Conservation (phyloP, 208 protist genomes). For the Crithidia mellificae region DNA sequence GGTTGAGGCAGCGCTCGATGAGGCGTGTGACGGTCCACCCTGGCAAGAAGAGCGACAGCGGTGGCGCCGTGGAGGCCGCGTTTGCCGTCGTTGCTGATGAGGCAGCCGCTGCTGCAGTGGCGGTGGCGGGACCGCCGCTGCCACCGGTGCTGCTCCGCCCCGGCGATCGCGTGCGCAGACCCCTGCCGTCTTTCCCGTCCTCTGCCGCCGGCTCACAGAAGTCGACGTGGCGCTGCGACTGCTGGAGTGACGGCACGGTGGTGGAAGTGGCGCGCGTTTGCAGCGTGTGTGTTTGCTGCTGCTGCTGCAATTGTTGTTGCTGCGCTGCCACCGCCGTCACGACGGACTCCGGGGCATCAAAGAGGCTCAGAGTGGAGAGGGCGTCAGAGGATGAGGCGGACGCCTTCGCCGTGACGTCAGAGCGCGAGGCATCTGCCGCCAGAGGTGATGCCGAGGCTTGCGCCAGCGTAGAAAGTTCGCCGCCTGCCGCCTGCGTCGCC, state of each 20-base stretch:
- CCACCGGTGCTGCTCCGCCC: background rate
- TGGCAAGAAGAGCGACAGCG: constrained; percentile 35
- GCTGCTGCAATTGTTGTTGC: background rate
- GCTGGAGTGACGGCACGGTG: constrained; percentile 1
- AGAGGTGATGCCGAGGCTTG: background rate
- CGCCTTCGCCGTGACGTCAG: background rate
- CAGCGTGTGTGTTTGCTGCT: background rate
- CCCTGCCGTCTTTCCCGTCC: background rate
- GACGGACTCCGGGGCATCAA: background rate
- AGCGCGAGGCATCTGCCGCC: background rate
- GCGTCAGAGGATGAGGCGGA: background rate
- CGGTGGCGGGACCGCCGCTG: background rate
- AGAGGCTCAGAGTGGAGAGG: background rate
- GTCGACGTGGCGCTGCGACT: background rate
- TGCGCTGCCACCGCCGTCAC: background rate
- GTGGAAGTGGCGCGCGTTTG: background rate
- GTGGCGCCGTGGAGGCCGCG: background rate
- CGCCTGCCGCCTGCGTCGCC: too few relatives aligned
- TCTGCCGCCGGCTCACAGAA: background rate
- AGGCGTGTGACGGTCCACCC: constrained; percentile 20
- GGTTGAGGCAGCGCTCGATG: constrained; percentile 22
- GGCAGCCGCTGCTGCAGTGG: background rate
- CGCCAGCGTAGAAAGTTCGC: too few relatives aligned
- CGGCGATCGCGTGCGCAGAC: background rate
- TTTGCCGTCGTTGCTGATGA: background rate